Base-by-base conservation (phyloP, 371 early-diverging fungal species). In the Saksenaea oblongispora region DNA sequence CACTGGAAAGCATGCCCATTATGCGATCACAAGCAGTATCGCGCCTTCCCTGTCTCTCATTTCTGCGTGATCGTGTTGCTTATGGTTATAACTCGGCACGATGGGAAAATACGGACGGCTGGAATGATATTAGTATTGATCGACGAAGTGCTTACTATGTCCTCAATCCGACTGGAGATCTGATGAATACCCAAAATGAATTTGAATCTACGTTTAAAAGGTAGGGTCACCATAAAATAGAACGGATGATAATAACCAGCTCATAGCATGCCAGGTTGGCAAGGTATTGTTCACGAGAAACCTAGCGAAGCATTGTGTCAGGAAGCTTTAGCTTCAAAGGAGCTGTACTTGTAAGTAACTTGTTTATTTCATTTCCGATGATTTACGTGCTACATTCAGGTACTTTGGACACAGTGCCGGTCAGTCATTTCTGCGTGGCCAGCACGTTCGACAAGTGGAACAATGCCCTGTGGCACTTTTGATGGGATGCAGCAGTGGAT, bases 391-490 rank as follows among this genome's bases (percentile, higher is more conserved):
- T 26, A 34, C 26, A 41, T 26, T 14, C 13, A 92, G 91, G 34
- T 97, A 99, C 78, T 95, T 98, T 87, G 99, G 99, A 1, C 99
- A 99, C 76, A 96, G 98, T 39, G 94, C 94, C 8, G 99, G 96
- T 0, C 95, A 95, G 67, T 86, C 91, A 51, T 95, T 95, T 65
- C 78, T 97, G 37, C 75, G 84, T 31, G 88, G 91, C 2, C 72
- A 86, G 3, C 80, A 81, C 24, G 78, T 95, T 13, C 87, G 90
- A 22, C 74, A 83, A 41, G 68, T 95, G 7, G 72, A 80, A 0
- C 76, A 66, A 13, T 91, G 93, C 59, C 87, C 94, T 2, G 91
- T 91, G 0, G 82, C 93, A 0, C 66, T 97, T 22, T 75, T 98
- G 47, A 82, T 98, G 76, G 98, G 98, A 0, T 97, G 98, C 75